These are phyloP conservation scores for Nemania diffusa DNA, from an alignment of 2,329 filamentous ascomycete genomes.

Conservation along the genomic window DNA sequence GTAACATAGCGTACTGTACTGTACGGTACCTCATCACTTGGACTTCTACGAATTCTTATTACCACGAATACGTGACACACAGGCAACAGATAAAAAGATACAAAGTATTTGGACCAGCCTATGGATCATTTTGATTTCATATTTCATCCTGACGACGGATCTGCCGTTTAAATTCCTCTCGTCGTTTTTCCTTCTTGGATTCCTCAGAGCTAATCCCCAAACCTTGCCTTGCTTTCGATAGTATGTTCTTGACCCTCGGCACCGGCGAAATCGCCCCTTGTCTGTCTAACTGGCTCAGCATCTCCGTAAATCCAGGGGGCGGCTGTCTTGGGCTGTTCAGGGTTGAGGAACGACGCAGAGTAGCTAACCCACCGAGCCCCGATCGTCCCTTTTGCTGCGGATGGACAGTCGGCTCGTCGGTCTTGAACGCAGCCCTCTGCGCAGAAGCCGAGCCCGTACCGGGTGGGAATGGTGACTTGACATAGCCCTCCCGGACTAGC, in stretches of 20 bases:
- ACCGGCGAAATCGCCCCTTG: slow-evolving; percentile 26
- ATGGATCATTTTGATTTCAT: neutral
- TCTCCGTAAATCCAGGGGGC: slow-evolving; percentile 30
- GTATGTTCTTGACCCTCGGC: slow-evolving; percentile 40
- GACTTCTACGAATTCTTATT: too few species aligned
- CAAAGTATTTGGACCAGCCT: neutral
- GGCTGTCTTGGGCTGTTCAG: slow-evolving; percentile 23
- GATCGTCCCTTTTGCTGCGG: slow-evolving; percentile 39
- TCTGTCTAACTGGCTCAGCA: slow-evolving; percentile 30
- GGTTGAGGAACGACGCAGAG: slow-evolving; percentile 15
- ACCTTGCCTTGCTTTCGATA: slow-evolving; percentile 43
- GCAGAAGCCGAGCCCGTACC: slow-evolving; percentile 17
- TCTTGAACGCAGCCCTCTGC: slow-evolving; percentile 24
- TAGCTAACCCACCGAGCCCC: slow-evolving; percentile 28
- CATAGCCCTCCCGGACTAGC: slow-evolving; percentile 30
- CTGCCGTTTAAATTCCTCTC: slow-evolving; percentile 40
- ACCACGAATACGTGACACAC: too few species aligned
- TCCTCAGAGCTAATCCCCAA: slow-evolving; percentile 40
- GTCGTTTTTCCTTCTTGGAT: slow-evolving; percentile 40
- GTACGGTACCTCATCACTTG: too few species aligned
- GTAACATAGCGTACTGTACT: too few species aligned
- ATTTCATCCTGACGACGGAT: slow-evolving; percentile 29
- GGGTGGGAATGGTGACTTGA: slow-evolving; percentile 43
- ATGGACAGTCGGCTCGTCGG: slow-evolving; percentile 18
- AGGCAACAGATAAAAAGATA: neutral